Evolutionary conservation across 768 basidiomycete species (phyloP).

Genomic region (Arthromyces matolae): DNA sequence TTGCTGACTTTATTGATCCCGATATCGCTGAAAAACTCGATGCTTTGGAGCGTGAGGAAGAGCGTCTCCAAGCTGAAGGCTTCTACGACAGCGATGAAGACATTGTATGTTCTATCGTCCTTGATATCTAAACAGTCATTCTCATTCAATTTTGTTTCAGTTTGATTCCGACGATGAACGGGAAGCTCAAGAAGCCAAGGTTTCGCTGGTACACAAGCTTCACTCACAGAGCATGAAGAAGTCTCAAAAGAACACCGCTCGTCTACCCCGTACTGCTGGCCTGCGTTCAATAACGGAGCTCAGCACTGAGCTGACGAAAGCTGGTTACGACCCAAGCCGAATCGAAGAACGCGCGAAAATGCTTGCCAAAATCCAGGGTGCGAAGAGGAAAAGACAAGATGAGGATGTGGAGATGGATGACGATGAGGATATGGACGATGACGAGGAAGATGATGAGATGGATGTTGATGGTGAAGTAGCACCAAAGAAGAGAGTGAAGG

Average conservation of each 20-base stretch:
- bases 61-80: conserved; percentile 88
- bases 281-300: conserved; percentile 73
- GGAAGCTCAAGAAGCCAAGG: conserved; percentile 60
- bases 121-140: no score
- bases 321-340: conserved; percentile 83
- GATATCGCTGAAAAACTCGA: conserved; percentile 97
- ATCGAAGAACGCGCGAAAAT: conserved; percentile 87
- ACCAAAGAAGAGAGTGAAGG: conserved; percentile 60
- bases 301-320: conserved; percentile 75
- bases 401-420: conserved; percentile 62
- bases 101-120: conserved; percentile 46
- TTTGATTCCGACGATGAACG: conserved; percentile 75
- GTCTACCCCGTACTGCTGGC: conserved; percentile 71
- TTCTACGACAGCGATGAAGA: conserved; percentile 92
- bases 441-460: conserved; percentile 39
- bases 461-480: conserved; percentile 46
- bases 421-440: conserved; percentile 42
- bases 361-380: conserved; percentile 69
- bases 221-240: conserved; percentile 78
- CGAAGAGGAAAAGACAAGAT: conserved; percentile 67
- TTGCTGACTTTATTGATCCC: conserved; percentile 97
- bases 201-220: conserved; percentile 63
- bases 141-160: conserved; percentile 29
- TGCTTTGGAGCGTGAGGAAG: conserved; percentile 95
- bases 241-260: conserved; percentile 80